phyloP scores from a whole-genome alignment of 768 basidiomycete species.

The Tricholoma saponaceum region DNA sequence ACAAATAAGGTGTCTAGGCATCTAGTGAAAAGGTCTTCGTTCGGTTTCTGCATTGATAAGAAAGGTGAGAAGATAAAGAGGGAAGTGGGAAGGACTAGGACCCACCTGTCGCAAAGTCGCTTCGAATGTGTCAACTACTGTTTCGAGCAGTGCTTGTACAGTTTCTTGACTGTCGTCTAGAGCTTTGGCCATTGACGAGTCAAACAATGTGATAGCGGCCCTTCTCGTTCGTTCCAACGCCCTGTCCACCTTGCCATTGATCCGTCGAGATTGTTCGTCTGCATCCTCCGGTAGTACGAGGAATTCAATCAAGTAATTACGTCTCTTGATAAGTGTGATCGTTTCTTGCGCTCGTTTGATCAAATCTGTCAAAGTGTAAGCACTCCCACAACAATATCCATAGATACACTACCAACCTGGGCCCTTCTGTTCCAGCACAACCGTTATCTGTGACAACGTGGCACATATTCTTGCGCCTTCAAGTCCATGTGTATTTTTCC shows the following conservation, averaged over 20 bases:
- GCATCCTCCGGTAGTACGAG: constrained; percentile 5
- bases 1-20: constrained; percentile 53
- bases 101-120: constrained; percentile 24
- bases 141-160: constrained; percentile 30
- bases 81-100: not conserved
- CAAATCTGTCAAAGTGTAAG: constrained; percentile 5
- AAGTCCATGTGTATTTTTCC: not conserved
- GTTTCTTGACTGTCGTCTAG: constrained; percentile 8
- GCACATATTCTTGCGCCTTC: constrained; percentile 36
- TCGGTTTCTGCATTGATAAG: constrained; percentile 17
- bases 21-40: constrained; percentile 36
- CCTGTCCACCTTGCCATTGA: constrained; percentile 52
- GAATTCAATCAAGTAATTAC: constrained; percentile 10
- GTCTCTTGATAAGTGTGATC: constrained; percentile 13
- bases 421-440: constrained; percentile 30
- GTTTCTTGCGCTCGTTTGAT: constrained; percentile 17
- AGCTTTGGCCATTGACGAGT: constrained; percentile 17
- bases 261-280: constrained; percentile 33
- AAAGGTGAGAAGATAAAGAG: not conserved
- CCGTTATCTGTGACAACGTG: constrained; percentile 40
- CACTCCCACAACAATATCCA: not conserved
- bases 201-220: constrained; percentile 43
- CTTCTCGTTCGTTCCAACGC: constrained; percentile 58
- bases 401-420: constrained; percentile 5
- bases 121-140: constrained; percentile 26